phyloP scores from a whole-genome alignment of 176 grass and related monocot species.

The Carex myosuroides region DNA sequence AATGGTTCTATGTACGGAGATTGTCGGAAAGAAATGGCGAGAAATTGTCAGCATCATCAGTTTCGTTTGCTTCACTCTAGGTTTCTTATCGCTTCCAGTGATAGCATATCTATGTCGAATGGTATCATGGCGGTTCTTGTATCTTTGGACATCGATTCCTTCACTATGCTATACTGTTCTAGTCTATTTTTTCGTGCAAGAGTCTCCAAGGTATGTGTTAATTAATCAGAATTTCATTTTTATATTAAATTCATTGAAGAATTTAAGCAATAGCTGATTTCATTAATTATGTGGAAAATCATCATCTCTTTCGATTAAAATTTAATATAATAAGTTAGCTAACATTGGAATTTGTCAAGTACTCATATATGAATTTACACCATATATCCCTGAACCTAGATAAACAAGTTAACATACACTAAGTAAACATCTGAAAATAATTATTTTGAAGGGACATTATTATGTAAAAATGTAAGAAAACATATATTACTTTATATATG shows the following conservation, averaged over 20 bases:
- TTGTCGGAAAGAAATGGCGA: constrained; percentile 70
- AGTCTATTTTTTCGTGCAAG: constrained; percentile 40
- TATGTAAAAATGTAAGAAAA: not conserved
- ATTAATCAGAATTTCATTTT: not conserved
- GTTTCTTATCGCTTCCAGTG: constrained; percentile 76
- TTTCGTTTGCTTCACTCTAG: constrained; percentile 66
- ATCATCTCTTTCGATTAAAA: not conserved
- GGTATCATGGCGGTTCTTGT: constrained; percentile 62
- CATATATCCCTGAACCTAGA: not conserved
- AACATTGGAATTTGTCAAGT: not conserved
- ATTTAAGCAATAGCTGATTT: not conserved
- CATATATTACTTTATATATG: not conserved
- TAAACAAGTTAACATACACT: not conserved
- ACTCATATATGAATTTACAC: not conserved
- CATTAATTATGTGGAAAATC: not conserved
- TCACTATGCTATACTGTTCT: constrained; percentile 51
- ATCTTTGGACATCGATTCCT: constrained; percentile 65
- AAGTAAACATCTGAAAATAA: too few relatives aligned
- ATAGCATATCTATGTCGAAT: constrained; percentile 49
- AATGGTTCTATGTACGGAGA: constrained; percentile 73
- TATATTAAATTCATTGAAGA: not conserved
- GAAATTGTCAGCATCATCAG: constrained; percentile 50
- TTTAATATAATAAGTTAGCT: not conserved
- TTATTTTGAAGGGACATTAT: not conserved
- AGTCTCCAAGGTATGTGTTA: constrained; percentile 45